Evolutionary conservation across 495 filamentous ascomycete species (phyloP).

Genomic region (Penicillium mononematosum): DNA sequence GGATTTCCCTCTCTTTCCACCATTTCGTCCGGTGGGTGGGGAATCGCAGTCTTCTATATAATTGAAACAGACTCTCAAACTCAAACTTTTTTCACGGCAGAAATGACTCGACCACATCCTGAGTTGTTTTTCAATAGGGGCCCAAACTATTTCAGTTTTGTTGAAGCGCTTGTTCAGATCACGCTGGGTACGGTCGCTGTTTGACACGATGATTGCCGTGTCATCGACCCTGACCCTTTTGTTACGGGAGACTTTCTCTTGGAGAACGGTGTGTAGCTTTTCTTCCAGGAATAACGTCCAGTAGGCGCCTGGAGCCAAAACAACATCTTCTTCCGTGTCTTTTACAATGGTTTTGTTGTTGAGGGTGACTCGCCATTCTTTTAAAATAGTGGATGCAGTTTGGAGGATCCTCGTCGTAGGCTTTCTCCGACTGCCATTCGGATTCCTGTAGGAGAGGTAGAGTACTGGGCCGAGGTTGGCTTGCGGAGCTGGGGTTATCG

Average conservation of each 20-base stretch:
- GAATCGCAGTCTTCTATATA: background rate
- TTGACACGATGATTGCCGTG: conserved; percentile 14
- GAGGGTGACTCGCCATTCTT: conserved; percentile 31
- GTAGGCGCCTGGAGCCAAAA: conserved; percentile 6
- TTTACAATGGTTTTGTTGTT: conserved; percentile 29
- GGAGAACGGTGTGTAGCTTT: conserved; percentile 5
- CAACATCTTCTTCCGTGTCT: conserved; percentile 27
- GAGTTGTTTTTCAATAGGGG: conserved; percentile 13
- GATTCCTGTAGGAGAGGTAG: no score
- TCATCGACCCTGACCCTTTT: conserved; percentile 9
- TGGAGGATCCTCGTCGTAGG: conserved; percentile 30
- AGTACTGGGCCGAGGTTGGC: no score
- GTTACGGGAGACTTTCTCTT: conserved; percentile 9
- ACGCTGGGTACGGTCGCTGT: conserved; percentile 17
- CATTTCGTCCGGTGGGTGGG: conserved; percentile 6
- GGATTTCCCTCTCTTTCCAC: conserved; percentile 23
- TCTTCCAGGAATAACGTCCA: conserved; percentile 1
- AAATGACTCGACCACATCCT: no score
- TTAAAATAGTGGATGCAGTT: conserved; percentile 36
- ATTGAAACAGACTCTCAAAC: conserved; percentile 10
- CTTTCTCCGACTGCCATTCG: no score
- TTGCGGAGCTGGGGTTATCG: no score
- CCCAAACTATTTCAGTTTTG: conserved; percentile 13
- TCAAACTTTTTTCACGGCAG: background rate
- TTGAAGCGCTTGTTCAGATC: conserved; percentile 20